Base-by-base conservation (phyloP, 345 rosid species). In the Trapa bicornis region DNA sequence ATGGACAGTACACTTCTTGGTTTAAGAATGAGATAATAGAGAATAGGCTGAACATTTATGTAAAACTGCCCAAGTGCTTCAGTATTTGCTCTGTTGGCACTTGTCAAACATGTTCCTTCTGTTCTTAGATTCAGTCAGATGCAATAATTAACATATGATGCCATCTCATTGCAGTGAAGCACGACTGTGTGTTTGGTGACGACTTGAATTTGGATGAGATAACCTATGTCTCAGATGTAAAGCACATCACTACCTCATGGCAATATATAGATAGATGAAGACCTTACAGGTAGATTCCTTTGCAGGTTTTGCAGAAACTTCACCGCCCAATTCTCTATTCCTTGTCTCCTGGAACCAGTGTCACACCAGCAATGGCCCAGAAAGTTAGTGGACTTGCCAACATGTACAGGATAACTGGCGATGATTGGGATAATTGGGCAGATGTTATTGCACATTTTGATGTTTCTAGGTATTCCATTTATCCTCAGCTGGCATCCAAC, bases 361-460 rank as follows among this genome's bases (percentile, higher is more conserved):
- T 73, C 69, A 82, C 87, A 33, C 96, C 98, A 73, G 68, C 79
- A 42, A 78, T 85, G 96, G 97, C 98, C 63, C 83, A 84, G 81
- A 84, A 80, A 66, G 80, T 88, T 47, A 78, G 84, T 71, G 82
- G 77, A 47, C 70, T 87, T 41, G 91, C 81, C 64, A 90, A 85
- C 83, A 84, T 88, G 97, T 93, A 89, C 76, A 82, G 97, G 75
- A 71, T 93, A 69, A 87, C 97, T 9, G 92, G 81, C n/a, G 98
- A 93, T 80, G 97, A 93, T 65, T 93, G 98, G 98, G 98, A 93
- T 71, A 73, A 80, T 38, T 93, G 98, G 98, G 77, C 73, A 68
- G 98, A 93, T 54, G 88, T 90, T 8, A 81, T 75, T 37, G 37
- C 89, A 66, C 98, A 93, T 84, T 93, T 93, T 72, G 81, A 85